Conservation (phyloP, 306 rosid genomes). For the Castanea sativa region DNA sequence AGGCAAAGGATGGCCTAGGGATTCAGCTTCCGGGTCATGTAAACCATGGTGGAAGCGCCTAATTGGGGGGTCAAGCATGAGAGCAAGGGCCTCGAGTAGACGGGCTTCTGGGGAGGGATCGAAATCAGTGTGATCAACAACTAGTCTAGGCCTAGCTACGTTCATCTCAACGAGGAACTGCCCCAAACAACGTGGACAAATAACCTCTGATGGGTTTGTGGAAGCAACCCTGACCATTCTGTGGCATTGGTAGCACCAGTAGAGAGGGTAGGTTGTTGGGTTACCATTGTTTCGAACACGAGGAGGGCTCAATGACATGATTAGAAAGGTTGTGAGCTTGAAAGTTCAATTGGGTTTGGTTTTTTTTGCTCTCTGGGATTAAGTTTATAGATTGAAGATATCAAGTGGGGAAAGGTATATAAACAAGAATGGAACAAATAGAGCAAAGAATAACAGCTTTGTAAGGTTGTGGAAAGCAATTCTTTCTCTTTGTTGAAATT, state of each 20-base stretch:
- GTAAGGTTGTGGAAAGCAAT: slow-evolving; percentile 42
- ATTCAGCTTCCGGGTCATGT: not conserved
- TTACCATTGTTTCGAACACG: slow-evolving; percentile 26
- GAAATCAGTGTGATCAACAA: slow-evolving; percentile 34
- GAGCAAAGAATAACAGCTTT: slow-evolving; percentile 44
- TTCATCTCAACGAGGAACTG: slow-evolving; percentile 59
- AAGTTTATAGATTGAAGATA: not conserved
- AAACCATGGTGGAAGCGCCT: slow-evolving; percentile 18
- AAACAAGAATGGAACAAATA: not conserved
- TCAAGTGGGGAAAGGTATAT: not conserved
- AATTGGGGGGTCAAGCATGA: slow-evolving; percentile 59
- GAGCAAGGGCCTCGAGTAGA: slow-evolving; percentile 75
- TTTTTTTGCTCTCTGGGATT: not conserved
- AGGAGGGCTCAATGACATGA: slow-evolving; percentile 64
- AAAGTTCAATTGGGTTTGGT: not conserved
- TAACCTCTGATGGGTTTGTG: slow-evolving; percentile 25
- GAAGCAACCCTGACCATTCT: slow-evolving; percentile 45
- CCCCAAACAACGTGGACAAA: slow-evolving; percentile 78
- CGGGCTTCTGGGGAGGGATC: slow-evolving; percentile 66
- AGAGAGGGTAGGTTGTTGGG: slow-evolving; percentile 35
- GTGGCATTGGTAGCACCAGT: slow-evolving; percentile 82
- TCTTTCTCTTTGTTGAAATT: slow-evolving; percentile 6
- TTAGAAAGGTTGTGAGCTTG: not conserved
- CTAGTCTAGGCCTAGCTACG: slow-evolving; percentile 35
- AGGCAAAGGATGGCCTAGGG: slow-evolving; percentile 12